Conservation (phyloP, 139 green algal species). For the Limnomonas spitsbergensis region DNA sequence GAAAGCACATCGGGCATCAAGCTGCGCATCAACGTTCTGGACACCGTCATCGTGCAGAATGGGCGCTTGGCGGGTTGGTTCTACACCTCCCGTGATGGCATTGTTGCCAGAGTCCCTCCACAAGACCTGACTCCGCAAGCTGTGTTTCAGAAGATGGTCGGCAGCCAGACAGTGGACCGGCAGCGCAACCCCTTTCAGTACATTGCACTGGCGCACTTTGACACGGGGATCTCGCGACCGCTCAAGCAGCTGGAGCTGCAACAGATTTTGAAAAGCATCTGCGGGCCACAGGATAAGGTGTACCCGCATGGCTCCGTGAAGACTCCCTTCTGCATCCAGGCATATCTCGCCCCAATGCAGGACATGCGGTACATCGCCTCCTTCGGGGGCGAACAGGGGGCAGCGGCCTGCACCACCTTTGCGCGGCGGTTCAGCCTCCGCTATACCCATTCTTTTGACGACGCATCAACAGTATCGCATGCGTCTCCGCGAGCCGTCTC, state of each 20-base stretch:
- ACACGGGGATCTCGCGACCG: slow-evolving; percentile 21
- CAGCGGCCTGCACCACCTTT: slow-evolving; percentile 24
- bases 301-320: neutral
- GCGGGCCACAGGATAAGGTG: neutral
- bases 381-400: slow-evolving; percentile 22
- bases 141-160: neutral
- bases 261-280: neutral
- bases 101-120: neutral
- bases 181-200: slow-evolving; percentile 26
- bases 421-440: slow-evolving; percentile 18
- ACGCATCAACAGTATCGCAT: neutral
- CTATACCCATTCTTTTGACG: slow-evolving; percentile 7
- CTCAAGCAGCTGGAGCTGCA: slow-evolving; percentile 25
- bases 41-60: neutral
- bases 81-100: slow-evolving; percentile 8
- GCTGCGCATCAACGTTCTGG: slow-evolving; percentile 12
- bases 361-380: slow-evolving; percentile 37
- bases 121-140: neutral
- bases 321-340: no score
- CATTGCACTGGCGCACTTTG: slow-evolving; percentile 26
- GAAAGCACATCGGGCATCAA: slow-evolving; percentile 14
- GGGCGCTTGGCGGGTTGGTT: slow-evolving; percentile 8
- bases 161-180: slow-evolving; percentile 10
- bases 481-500: no score
- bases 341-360: slow-evolving; percentile 21